Evolutionary conservation across 495 filamentous ascomycete genomes (phyloP).

Genomic region (Glarea lozoyensis): DNA sequence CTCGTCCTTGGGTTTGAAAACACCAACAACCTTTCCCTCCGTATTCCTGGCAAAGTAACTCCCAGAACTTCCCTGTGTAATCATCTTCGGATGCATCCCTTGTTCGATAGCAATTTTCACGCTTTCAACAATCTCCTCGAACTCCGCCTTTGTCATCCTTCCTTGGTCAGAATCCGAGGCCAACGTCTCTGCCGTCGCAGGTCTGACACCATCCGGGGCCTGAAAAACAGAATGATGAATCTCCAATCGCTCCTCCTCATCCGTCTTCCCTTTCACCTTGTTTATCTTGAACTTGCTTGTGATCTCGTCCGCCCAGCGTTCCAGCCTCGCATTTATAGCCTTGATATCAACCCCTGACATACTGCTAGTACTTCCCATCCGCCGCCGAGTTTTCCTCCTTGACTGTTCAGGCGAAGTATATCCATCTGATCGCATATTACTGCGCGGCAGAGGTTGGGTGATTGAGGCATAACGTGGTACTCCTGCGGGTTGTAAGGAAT

Average conservation of each 20-base stretch:
- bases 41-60: conserved; percentile 94
- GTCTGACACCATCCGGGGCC: conserved; percentile 72
- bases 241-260: conserved; percentile 81
- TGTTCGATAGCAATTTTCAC: conserved; percentile 83
- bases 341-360: conserved; percentile 97
- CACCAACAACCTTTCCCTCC: conserved; percentile 88
- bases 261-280: conserved; percentile 60
- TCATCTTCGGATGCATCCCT: conserved; percentile 89
- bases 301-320: conserved; percentile 97
- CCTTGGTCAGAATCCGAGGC: conserved; percentile 36
- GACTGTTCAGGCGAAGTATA: conserved; percentile 15
- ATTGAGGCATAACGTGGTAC: conserved; percentile 64
- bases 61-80: conserved; percentile 91
- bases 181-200: conserved; percentile 66
- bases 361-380: conserved; percentile 63
- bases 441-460: conserved; percentile 48
- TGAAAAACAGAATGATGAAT: conserved; percentile 98
- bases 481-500: conserved; percentile 47
- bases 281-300: conserved; percentile 92
- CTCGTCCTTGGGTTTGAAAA: conserved; percentile 99
- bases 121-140: conserved; percentile 84
- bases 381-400: conserved; percentile 35
- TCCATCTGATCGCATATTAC: conserved; percentile 47
- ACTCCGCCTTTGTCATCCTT: conserved; percentile 66
- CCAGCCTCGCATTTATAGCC: conserved; percentile 92